Conservation (phyloP, 441 rosid species). For the Pelargonium myrrhifolium region DNA sequence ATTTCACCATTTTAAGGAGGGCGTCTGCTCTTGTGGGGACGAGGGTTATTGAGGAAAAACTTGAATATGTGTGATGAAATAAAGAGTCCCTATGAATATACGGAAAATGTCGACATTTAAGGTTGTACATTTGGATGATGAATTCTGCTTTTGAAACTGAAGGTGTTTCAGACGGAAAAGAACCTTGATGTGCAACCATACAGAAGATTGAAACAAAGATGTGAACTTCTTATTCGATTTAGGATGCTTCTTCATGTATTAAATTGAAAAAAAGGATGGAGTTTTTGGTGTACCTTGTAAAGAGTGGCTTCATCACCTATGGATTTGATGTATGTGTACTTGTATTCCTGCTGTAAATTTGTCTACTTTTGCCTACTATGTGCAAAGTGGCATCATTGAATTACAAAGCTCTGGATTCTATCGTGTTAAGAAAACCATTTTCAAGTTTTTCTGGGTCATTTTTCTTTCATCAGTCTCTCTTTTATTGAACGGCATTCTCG, state of each 20-base stretch:
- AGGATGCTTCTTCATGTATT: too few relatives aligned
- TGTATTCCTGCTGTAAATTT: constrained; percentile 7
- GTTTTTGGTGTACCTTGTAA: not conserved
- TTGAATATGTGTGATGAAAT: constrained; percentile 5
- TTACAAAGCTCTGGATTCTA: not conserved
- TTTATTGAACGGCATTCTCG: not conserved
- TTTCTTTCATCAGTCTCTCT: not conserved
- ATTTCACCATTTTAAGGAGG: constrained; percentile 82
- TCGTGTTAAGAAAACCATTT: not conserved
- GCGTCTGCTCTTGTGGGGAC: constrained; percentile 72
- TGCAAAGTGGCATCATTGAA: not conserved
- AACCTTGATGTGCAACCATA: not conserved
- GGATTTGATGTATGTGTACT: constrained; percentile 11
- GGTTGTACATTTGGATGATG: constrained; percentile 2
- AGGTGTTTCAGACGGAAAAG: constrained; percentile 1
- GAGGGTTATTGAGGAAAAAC: constrained; percentile 34
- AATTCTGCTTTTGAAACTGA: constrained; percentile 2
- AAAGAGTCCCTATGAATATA: not conserved
- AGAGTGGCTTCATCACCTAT: constrained; percentile 1
- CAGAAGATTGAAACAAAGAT: constrained; percentile 9
- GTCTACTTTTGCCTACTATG: not conserved
- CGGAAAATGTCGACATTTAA: not conserved
- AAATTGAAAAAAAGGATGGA: not conserved
- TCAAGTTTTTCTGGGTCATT: too few relatives aligned
- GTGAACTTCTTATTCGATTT: not conserved